phyloP scores from a whole-genome alignment of 2,329 filamentous ascomycete species.

The Colletotrichum limetticola region DNA sequence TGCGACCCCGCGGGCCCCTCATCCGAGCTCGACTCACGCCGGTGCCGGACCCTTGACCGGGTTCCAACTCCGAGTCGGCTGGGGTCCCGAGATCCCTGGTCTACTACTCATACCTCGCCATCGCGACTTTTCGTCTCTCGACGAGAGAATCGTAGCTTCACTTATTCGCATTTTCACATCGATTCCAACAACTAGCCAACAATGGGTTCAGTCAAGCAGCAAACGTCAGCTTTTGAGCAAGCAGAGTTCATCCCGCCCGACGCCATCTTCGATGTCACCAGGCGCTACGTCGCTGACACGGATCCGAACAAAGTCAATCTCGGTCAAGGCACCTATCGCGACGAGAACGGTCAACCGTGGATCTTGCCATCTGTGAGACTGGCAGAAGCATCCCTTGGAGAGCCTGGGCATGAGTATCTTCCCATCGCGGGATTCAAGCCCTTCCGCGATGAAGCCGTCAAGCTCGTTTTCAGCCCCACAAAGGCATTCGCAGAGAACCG shows the following conservation, averaged over 20 bases:
- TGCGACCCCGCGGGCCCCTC: slow-evolving; percentile 21
- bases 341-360: slow-evolving; percentile 51
- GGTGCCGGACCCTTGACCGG: slow-evolving; percentile 26
- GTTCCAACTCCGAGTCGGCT: slow-evolving; percentile 25
- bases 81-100: slow-evolving; percentile 10
- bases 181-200: background rate
- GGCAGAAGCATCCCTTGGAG: slow-evolving; percentile 37
- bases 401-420: slow-evolving; percentile 49
- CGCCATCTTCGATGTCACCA: slow-evolving; percentile 48
- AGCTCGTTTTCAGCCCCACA: slow-evolving; percentile 44
- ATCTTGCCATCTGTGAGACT: slow-evolving; percentile 48
- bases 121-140: background rate
- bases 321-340: slow-evolving; percentile 50
- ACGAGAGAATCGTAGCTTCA: too few species aligned
- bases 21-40: slow-evolving; percentile 15
- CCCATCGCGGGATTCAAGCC: slow-evolving; percentile 47
- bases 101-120: background rate
- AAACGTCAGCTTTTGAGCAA: slow-evolving; percentile 36
- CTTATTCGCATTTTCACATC: background rate
- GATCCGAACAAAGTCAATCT: slow-evolving; percentile 49
- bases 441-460: slow-evolving; percentile 45
- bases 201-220: slow-evolving; percentile 27
- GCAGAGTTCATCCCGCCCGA: slow-evolving; percentile 44
- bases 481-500: slow-evolving; percentile 41
- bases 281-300: slow-evolving; percentile 44